Evolutionary conservation across 768 basidiomycete species (phyloP), one percentile per base, ranked within the genome.

Genomic region (Collybiopsis confluens): DNA sequence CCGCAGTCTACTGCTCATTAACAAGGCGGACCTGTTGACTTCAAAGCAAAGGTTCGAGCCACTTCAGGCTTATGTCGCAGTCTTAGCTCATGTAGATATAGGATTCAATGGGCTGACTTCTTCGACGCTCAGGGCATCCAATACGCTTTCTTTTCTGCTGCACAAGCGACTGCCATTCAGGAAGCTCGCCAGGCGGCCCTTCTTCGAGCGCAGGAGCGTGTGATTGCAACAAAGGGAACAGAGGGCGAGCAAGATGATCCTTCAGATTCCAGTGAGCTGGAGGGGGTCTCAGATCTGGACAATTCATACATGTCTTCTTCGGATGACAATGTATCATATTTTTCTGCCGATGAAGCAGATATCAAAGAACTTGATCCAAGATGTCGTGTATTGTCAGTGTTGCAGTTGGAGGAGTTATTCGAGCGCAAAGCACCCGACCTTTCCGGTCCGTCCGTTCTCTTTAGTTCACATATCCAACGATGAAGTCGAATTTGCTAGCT

Each of bases 141-240:
- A 54, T 97, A 90, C 62, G 93, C 91, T 0, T 96, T 99, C 65
- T 96, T 95, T 72, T 94, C 97, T 6, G 94, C 97, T 6, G 80
- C 90, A 10, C 89, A 91, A 70, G 92, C 92, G 24, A 75, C 83
- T 3, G 92, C 92, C 21, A 62, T 93, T 35, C 96, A 98, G 55
- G 81, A 90, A 65, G 85, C 82, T 52, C 75, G 85, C 44, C 68
- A 80, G 61, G 81, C 84, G 45, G 75, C 76, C 2, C 55, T 61
- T 10, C 65, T 65, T 16, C 68, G 68, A 35, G 57, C 62, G 13
- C 65, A 65, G 47, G 49, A 51, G 11, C 50, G 45, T 56, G 59
- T 59, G 40, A n/a, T n/a, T n/a, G 52, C 57, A 5, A 56, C 57
- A 21, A 51, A 55, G 27, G 21, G 30, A 56, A 46, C 2, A 8